These are phyloP conservation scores for Colletotrichum lindemuthianum DNA, from an alignment of 2,329 filamentous ascomycete genomes.

Conservation along the genomic window DNA sequence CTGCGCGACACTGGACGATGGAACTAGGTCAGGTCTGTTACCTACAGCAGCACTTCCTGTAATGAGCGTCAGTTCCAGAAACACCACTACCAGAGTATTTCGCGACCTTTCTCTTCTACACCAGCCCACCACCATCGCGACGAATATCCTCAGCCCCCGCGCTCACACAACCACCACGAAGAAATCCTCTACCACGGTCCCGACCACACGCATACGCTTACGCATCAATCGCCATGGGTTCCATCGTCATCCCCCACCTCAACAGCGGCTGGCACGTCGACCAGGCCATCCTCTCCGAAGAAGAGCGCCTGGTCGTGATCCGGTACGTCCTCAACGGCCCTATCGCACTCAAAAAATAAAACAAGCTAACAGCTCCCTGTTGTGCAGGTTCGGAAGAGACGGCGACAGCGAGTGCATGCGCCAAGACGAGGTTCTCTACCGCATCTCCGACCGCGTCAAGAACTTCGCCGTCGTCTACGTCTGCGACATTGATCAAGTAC, in stretches of 20 bases:
- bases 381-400: conserved; percentile 77
- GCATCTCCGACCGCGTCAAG: conserved; percentile 91
- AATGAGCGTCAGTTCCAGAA: conserved; percentile 9
- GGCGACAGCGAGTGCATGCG: conserved; percentile 78
- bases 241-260: conserved; percentile 91
- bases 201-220: too few species aligned
- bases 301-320: conserved; percentile 88
- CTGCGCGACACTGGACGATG: conserved; percentile 3
- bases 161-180: not conserved
- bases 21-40: not conserved
- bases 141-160: not conserved
- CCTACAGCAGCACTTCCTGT: too few species aligned
- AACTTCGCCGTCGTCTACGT: conserved; percentile 94
- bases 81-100: not conserved
- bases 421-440: conserved; percentile 94
- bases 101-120: not conserved
- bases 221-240: conserved; percentile 65
- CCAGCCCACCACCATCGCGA: not conserved
- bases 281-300: conserved; percentile 65
- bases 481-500: conserved; percentile 90
- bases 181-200: not conserved
- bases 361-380: not conserved
- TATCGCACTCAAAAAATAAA: conserved; percentile 41
- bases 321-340: conserved; percentile 88
- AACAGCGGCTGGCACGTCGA: conserved; percentile 92